Conservation (phyloP, 306 rosid species). For the Trichosanthes cucumerina region DNA sequence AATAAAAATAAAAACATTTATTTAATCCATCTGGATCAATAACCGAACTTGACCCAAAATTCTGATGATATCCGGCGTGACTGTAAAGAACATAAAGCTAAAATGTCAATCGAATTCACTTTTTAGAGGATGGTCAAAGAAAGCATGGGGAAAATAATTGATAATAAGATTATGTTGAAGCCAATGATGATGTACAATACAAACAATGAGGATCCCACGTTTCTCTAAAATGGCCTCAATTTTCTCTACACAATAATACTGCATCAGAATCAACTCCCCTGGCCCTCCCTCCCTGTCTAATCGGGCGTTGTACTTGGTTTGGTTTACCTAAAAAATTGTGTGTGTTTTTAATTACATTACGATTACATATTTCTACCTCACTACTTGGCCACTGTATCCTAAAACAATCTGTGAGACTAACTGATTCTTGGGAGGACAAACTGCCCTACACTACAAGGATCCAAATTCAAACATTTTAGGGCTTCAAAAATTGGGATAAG, state of each 20-base stretch:
- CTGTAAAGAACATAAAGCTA: not conserved
- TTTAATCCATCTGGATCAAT: not conserved
- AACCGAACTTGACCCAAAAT: not conserved
- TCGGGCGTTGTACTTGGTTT: not conserved
- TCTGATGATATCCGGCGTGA: not conserved
- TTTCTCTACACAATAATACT: not conserved
- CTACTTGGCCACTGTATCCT: not conserved
- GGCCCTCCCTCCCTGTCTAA: no score
- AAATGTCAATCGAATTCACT: not conserved
- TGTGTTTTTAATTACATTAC: not conserved
- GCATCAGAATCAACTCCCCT: not conserved
- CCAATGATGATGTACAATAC: not conserved
- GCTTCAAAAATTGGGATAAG: constrained; percentile 18
- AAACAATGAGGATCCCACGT: not conserved
- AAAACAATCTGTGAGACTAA: constrained; percentile 9
- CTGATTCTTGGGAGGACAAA: not conserved
- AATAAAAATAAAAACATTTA: no score
- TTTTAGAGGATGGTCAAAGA: not conserved
- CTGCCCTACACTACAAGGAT: constrained; percentile 2
- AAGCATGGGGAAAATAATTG: not conserved
- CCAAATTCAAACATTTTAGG: constrained; percentile 13
- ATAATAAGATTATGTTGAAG: not conserved
- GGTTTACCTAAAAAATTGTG: not conserved
- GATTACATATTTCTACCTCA: not conserved
- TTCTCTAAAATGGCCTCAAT: not conserved